These are phyloP conservation scores for Harrya chromipes DNA, from an alignment of 768 basidiomycete genomes.

Conservation along the genomic window DNA sequence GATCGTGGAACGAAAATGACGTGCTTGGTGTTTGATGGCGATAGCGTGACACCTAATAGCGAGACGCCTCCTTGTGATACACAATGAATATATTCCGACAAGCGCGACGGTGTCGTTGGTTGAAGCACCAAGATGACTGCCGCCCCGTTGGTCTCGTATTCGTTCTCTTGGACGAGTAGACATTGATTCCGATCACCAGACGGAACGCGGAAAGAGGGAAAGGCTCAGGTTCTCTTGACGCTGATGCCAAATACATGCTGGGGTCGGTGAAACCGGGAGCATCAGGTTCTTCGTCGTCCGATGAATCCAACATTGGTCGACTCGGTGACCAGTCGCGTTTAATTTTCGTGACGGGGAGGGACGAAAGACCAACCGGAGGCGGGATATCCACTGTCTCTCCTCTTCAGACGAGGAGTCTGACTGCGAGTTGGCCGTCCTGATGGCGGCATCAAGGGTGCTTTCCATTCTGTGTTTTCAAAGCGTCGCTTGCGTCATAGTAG, in stretches of 20 bases:
- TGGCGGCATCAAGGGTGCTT: conserved; percentile 26
- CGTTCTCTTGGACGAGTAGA: conserved; percentile 7
- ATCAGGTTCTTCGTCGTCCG: conserved; percentile 41
- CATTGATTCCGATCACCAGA: conserved; percentile 42
- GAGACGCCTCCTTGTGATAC: conserved; percentile 57
- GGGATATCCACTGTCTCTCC: conserved; percentile 22
- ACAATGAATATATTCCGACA: conserved; percentile 62
- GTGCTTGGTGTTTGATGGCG: conserved; percentile 40
- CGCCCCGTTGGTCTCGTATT: neutral
- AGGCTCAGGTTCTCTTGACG: conserved; percentile 13
- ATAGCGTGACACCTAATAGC: conserved; percentile 53
- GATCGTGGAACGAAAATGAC: conserved; percentile 74
- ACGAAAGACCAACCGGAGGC: conserved; percentile 9
- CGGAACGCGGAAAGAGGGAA: conserved; percentile 47
- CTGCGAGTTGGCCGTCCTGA: conserved; percentile 35
- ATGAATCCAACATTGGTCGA: conserved; percentile 44
- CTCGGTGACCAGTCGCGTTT: conserved; percentile 61
- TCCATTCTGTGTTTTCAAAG: conserved; percentile 29
- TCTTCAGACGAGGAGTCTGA: conserved; percentile 25
- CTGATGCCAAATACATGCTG: neutral
- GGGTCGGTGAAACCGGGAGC: conserved; percentile 8
- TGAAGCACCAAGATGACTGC: conserved; percentile 44
- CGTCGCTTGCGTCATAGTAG: conserved; percentile 36
- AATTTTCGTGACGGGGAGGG: conserved; percentile 13
- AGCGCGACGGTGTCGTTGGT: conserved; percentile 56